Percentiles rank a stretch among this genome's conserved stretches.
These are phyloP conservation scores for Cladosporium velox DNA, from an alignment of 2,329 filamentous ascomycete genomes.

Conservation along the genomic window DNA sequence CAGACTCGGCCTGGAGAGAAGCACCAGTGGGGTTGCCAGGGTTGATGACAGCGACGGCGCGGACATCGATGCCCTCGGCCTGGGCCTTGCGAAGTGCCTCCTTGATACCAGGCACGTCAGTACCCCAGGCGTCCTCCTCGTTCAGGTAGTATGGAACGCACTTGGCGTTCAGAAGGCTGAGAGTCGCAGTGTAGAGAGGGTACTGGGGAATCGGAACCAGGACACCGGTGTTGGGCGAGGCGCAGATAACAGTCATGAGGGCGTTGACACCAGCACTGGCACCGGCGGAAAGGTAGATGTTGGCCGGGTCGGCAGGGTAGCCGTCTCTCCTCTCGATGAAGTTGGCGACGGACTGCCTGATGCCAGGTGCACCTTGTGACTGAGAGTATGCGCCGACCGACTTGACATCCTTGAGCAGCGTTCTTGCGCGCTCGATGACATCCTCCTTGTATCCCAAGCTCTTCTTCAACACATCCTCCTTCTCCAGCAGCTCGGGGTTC, in stretches of 20 bases:
- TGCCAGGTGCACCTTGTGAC: slow-evolving; percentile 82
- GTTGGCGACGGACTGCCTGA: slow-evolving; percentile 84
- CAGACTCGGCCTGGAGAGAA: slow-evolving; percentile 74
- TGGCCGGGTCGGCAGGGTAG: slow-evolving; percentile 74
- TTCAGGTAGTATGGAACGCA: slow-evolving; percentile 94
- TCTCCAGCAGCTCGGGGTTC: slow-evolving; percentile 81
- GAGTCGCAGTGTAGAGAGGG: slow-evolving; percentile 92
- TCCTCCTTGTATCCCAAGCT: slow-evolving; percentile 85
- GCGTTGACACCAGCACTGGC: slow-evolving; percentile 95
- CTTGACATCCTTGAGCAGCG: slow-evolving; percentile 77
- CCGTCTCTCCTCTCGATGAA: slow-evolving; percentile 91
- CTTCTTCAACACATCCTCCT: slow-evolving; percentile 75
- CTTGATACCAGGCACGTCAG: slow-evolving; percentile 77
- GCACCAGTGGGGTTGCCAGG: slow-evolving; percentile 96
- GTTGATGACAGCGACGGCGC: slow-evolving; percentile 96
- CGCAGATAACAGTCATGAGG: slow-evolving; percentile 85
- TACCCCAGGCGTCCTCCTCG: slow-evolving; percentile 84
- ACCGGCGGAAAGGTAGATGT: slow-evolving; percentile 88
- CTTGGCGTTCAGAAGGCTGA: slow-evolving; percentile 79
- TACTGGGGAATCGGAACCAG: slow-evolving; percentile 97
- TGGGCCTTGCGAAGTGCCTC: slow-evolving; percentile 72
- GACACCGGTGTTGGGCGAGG: slow-evolving; percentile 73
- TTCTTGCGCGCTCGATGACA: slow-evolving; percentile 80
- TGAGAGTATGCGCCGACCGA: slow-evolving; percentile 97
- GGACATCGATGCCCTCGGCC: slow-evolving; percentile 77